A percentile compares a stretch with the other conserved stretches of the same genome.
phyloP scores from a whole-genome alignment of 2,329 filamentous ascomycete genomes.

The Zalaria obscura region DNA sequence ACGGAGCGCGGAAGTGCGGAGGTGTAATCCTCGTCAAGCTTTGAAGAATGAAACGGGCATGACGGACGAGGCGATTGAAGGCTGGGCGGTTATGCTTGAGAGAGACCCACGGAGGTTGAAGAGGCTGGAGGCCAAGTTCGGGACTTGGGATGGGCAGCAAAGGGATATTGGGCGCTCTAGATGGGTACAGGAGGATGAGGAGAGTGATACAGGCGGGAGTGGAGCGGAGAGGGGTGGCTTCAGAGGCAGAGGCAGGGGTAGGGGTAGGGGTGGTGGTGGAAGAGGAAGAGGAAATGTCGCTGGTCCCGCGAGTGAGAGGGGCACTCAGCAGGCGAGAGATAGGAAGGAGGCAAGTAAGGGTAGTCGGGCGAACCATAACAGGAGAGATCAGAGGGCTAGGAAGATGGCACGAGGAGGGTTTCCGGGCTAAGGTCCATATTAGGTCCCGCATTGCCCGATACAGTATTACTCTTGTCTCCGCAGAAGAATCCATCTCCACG shows the following conservation, averaged over 20 bases:
- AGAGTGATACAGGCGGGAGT: constrained; percentile 36
- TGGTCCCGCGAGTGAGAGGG: constrained; percentile 51
- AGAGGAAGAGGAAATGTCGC: constrained; percentile 39
- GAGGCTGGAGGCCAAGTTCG: constrained; percentile 56
- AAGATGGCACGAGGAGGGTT: constrained; percentile 47
- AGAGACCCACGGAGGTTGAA: constrained; percentile 56
- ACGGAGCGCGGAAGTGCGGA: constrained; percentile 55
- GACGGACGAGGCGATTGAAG: constrained; percentile 89
- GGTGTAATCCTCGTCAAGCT: constrained; percentile 45
- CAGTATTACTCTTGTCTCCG: too few species aligned
- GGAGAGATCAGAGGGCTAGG: constrained; percentile 53
- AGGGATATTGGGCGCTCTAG: constrained; percentile 46
- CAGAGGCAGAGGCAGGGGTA: constrained; percentile 34
- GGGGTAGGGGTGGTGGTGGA: constrained; percentile 26
- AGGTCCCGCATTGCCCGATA: too few species aligned
- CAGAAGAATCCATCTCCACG: too few species aligned
- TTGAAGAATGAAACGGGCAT: constrained; percentile 68
- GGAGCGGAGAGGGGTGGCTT: constrained; percentile 30
- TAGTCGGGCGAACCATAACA: constrained; percentile 33
- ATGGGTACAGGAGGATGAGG: constrained; percentile 39
- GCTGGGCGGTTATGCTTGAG: constrained; percentile 77
- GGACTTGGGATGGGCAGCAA: constrained; percentile 53
- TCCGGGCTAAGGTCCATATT: constrained; percentile 16
- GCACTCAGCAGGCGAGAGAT: constrained; percentile 56
- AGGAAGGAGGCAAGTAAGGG: constrained; percentile 80